Evolutionary conservation across 2,329 filamentous ascomycete species (phyloP), one percentile per base, ranked within the genome.

Genomic region (Claviceps sp.): DNA sequence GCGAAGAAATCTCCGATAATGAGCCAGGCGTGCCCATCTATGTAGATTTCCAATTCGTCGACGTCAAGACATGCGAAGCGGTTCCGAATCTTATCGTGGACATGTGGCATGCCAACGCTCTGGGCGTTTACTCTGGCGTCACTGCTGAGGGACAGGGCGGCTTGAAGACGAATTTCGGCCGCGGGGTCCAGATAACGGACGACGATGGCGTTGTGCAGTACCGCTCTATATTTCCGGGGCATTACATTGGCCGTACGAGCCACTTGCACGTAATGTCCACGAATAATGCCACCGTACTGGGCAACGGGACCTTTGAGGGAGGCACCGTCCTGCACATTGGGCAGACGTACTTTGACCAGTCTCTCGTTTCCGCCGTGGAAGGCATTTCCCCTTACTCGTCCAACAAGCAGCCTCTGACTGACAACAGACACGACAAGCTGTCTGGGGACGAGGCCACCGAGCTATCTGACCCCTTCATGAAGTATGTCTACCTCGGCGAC

Each of bases 311-410:
- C 53, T 67, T 78, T 53, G 62, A 66, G 26, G 73, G 71, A 53
- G 53, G 69, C 73, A 70, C 66, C 37, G 71, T 76, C 47, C 71
- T 74, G 2, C 78, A 84, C 63, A 72, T 82, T 37, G 79, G 80
- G n/a, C 80, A 84, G 62, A 48, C 47, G 54, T 84, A 78, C 70
- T 78, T 81, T 61, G 77, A 81, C 63, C 73, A 79, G 60, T 68
- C 70, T 55, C 50, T 58, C 30, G 50, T 53, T 44, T 70, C 81
- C 37, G 71, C 78, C 20, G 76, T 82, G 50, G 73, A 78, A 55
- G 59, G 59, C 26, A 65, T 64, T 0, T 56, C 62, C 1, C 77
- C 78, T 0, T 76, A 76, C 61, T 61, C 52, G 11, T 60, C 56
- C 50, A 76, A 76, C 63, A 67, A 63, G 4, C 67, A 74, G 59